Conservation (phyloP, 2,329 filamentous ascomycete species). For the Cladobotryum protrusum region DNA sequence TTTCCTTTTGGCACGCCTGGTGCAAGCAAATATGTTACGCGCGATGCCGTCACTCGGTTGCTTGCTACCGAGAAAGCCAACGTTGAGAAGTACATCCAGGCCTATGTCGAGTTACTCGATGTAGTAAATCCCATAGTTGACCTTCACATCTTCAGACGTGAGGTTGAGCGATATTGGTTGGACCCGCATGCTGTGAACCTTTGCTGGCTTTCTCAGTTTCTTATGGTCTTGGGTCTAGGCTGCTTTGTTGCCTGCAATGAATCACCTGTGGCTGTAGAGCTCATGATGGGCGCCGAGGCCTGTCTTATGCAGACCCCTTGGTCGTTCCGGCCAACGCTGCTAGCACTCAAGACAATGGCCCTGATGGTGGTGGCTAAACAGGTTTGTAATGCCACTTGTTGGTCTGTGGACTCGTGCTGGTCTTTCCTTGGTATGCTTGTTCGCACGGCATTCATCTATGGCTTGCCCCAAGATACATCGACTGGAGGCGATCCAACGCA, state of each 20-base stretch:
- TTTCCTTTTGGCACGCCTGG: conserved; percentile 33
- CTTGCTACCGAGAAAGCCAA: conserved; percentile 23
- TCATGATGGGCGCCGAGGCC: conserved; percentile 32
- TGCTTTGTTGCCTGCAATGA: conserved; percentile 27
- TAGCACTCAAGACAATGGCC: conserved; percentile 24
- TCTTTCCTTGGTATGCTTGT: conserved; percentile 29
- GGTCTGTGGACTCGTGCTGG: conserved; percentile 32
- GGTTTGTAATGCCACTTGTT: conserved; percentile 32
- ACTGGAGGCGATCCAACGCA: conserved; percentile 19
- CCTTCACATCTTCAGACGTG: conserved; percentile 20
- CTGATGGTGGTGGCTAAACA: conserved; percentile 32
- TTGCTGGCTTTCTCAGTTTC: conserved; percentile 28
- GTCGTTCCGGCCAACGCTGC: conserved; percentile 30
- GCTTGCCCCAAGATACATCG: conserved; percentile 26
- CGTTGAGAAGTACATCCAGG: conserved; percentile 21
- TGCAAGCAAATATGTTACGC: conserved; percentile 26
- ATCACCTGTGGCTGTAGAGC: conserved; percentile 26
- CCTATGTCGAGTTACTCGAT: conserved; percentile 27
- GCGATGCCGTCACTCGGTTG: conserved; percentile 26
- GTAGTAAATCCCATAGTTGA: conserved; percentile 31
- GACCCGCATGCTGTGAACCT: conserved; percentile 24
- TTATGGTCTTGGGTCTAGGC: conserved; percentile 31
- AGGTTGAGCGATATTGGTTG: conserved; percentile 28
- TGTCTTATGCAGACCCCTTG: conserved; percentile 33
- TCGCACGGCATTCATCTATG: conserved; percentile 28